Base-by-base conservation (phyloP, 176 grass and related monocot genomes). In the Triticum dicoccoides region DNA sequence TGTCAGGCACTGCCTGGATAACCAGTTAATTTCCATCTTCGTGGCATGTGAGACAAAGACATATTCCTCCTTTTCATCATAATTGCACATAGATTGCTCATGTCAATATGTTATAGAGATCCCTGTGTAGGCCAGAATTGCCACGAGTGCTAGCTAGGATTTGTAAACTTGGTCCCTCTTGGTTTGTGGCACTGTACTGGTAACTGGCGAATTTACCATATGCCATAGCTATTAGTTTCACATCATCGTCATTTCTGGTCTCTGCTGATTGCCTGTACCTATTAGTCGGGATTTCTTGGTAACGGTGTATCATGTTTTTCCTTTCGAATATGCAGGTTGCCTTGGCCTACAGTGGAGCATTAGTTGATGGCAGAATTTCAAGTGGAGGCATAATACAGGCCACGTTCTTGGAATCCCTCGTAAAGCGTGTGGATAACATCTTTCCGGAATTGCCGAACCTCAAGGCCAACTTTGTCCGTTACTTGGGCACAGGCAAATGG, bases 321-420 rank as follows among this genome's bases (percentile, higher is more conserved):
- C 15, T 89, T 85, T 83, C 23, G 5, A 51, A 80, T 84, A 73
- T 80, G 77, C 80, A 96, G 96, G 86, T 98, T 30, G 86, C 91
- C 77, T 84, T 91, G 44, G 93, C 94, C 29, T 98, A 98, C 69
- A 95, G 89, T 24, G 93, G 94, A 34, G 91, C 96, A 83, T 56
- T 96, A 82, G 68, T 94, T 75, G 91, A 68, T 82, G 90, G 91
- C 32, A 91, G 88, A 85, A 70, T 98, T 79, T 82, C 71, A 42
- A 89, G 85, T 86, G 90, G 88, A 87, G 90, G 90, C 34, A 96
- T 98, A 47, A 84, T 92, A 69, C 96, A 98, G 81, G 78, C 84
- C 3, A 89, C 65, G 6, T 98, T 98, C 74, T 88, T 96, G 79
- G 93, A 98, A 84, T 98, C 96, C 7, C 61, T 96, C 25, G 86